Base-by-base conservation (phyloP, 176 grass and related monocot genomes). In the Aechmea fasciata region DNA sequence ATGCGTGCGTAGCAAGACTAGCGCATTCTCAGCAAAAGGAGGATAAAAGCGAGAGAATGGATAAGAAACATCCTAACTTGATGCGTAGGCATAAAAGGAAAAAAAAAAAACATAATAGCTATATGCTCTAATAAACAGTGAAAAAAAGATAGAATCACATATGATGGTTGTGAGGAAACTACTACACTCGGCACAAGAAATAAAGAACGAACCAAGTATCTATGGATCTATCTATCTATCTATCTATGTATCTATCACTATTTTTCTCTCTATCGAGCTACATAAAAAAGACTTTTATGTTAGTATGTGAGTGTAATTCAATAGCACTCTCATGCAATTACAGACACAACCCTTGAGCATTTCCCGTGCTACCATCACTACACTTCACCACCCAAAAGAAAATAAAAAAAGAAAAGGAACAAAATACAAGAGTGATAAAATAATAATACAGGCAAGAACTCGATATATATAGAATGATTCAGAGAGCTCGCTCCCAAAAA, bases 361-460 rank as follows among this genome's bases (percentile, higher is more conserved):
- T 61, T 20, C 13, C 55, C 2, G 17, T 61, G 15, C 13, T 18
- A 18, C 20, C 15, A 22, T 10, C 15, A 22, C 15, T 61, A 61
- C 15, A 18, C 20, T 41, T 41, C 33, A 41, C 33, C 33, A 41
- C 33, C 33, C 33, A 41, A 41, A 41, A 41, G 33, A 41, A 41
- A 41, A 41, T 0, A 33, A 7, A 41, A 41, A 33, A 33, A 3
- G 54, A 5, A 61, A 9, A 15, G 10, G 20, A 19, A 61, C 55
- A 61, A 61, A 6, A 61, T 15, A 5, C 55, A 59, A 4, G 17
- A 10, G 3, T 7, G 55, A 20, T 15, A 20, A 22, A 61, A 15
- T 61, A 61, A 61, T 14, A 61, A 61, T 19, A 61, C 15, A 61
- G 55, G 55, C 55, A 61, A 61, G 55, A 61, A 61, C 17, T 18